A percentile compares a stretch with the other conserved stretches of the same genome.
These are phyloP conservation scores for Coniochaeta sp. DNA, from an alignment of 2,329 filamentous ascomycete species.

Conservation along the genomic window DNA sequence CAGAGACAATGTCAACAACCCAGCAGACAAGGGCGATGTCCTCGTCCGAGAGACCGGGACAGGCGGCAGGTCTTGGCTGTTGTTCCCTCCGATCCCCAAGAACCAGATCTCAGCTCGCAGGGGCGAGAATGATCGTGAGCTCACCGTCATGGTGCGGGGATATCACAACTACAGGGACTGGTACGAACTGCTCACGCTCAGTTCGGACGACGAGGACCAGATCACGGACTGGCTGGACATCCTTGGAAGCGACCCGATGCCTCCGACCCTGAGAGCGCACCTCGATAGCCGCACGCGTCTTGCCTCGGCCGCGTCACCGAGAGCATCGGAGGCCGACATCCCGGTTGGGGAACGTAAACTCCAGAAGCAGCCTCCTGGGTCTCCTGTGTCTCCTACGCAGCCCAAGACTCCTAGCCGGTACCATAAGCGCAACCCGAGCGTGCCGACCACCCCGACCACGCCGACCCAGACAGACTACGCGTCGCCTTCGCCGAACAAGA, in stretches of 20 bases:
- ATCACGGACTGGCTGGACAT: conserved; percentile 83
- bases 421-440: conserved; percentile 21
- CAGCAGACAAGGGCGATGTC: conserved; percentile 69
- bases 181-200: conserved; percentile 77
- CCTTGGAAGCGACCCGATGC: conserved; percentile 47
- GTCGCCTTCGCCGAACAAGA: conserved; percentile 25
- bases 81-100: conserved; percentile 82
- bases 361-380: conserved; percentile 9
- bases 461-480: conserved; percentile 11
- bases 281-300: conserved; percentile 11
- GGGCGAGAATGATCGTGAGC: conserved; percentile 61
- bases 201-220: conserved; percentile 68
- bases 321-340: conserved; percentile 18
- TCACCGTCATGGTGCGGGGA: conserved; percentile 84
- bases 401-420: conserved; percentile 27
- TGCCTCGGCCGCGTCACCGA: conserved; percentile 8
- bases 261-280: conserved; percentile 26
- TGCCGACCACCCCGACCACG: conserved; percentile 19
- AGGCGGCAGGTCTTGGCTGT: conserved; percentile 65
- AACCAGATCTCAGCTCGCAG: conserved; percentile 70
- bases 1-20: conserved; percentile 67
- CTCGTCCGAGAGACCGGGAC: conserved; percentile 85
- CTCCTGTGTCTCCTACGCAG: conserved; percentile 13
- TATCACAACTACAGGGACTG: conserved; percentile 59
- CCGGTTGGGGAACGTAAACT: conserved; percentile 30